Percentiles rank a stretch among this genome's conserved stretches.
phyloP scores from a whole-genome alignment of 2,329 filamentous ascomycete genomes.

The Aspergillus sclerotialis region DNA sequence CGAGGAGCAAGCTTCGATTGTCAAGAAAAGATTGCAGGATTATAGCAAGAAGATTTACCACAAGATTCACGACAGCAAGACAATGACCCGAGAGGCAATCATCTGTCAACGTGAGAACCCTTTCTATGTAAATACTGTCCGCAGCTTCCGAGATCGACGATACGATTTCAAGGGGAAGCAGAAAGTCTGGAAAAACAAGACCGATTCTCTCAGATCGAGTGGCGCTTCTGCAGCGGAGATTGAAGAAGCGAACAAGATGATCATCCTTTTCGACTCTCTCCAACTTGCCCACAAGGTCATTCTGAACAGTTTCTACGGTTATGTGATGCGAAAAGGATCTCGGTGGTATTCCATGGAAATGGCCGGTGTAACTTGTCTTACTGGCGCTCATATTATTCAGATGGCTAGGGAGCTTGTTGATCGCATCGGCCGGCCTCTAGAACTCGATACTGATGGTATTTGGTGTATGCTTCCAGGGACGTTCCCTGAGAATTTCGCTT shows the following conservation, averaged over 20 bases:
- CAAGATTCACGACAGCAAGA: slow-evolving; percentile 94
- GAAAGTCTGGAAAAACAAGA: slow-evolving; percentile 98
- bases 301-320: slow-evolving; percentile 97
- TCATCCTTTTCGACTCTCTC: slow-evolving; percentile 87
- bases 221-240: slow-evolving; percentile 71
- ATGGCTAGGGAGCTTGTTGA: slow-evolving; percentile 91
- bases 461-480: slow-evolving; percentile 98
- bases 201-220: slow-evolving; percentile 73
- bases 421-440: slow-evolving; percentile 81
- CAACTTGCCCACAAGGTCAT: slow-evolving; percentile 99
- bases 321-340: slow-evolving; percentile 98
- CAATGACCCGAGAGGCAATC: slow-evolving; percentile 88
- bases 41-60: slow-evolving; percentile 99
- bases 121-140: slow-evolving; percentile 95
- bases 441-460: slow-evolving; percentile 96
- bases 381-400: slow-evolving; percentile 93
- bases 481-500: slow-evolving; percentile 92
- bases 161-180: slow-evolving; percentile 99
- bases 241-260: slow-evolving; percentile 98
- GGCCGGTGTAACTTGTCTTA: slow-evolving; percentile 96
- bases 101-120: slow-evolving; percentile 98
- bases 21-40: slow-evolving; percentile 80
- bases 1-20: slow-evolving; percentile 73
- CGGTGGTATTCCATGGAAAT: slow-evolving; percentile 99
- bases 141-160: slow-evolving; percentile 89